Base-by-base conservation (phyloP, 768 basidiomycete genomes). In the Panaeolus cyanescens region DNA sequence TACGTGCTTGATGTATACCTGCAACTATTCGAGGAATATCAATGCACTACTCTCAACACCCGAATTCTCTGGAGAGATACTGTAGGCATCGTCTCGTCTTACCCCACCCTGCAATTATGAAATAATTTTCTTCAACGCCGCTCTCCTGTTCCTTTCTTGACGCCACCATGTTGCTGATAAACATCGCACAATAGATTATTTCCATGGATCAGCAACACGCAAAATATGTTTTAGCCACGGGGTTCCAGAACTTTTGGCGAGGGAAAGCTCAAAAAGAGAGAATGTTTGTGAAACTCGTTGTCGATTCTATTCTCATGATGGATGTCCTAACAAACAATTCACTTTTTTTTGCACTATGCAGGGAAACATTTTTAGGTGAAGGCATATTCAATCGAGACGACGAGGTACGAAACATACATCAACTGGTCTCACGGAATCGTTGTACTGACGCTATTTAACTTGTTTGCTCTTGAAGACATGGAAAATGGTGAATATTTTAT, bases 301-400 rank as follows among this genome's bases (percentile, higher is more conserved):
- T 28, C 30, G 10, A 50, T 10, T 30, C 19, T 28, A 30, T 58
- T 15, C 25, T 60, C 34, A 57, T n/a, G 22, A 31, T 22, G 17
- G 59, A 56, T 22, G 54, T 34, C 8, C 34, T 25, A 54, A 31
- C 33, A 20, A 55, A 13, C 39, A 53, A 31, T n/a, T 13, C 45
- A 30, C 25, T 50, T 55, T 59, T 13, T 59, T 10, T 25, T 31
- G 19, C 30, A 61, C 54, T 13, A 12, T 28, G 6, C 68, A 83
- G 83, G 82, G 79, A 83, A 63, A 78, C 77, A 9, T 87, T 90
- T 69, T 77, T 92, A n/a, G 91, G 91, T 3, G 78, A 83, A 63
- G 89, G 90, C 2, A 91, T 92, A 36, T 92, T 92, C 72, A 91
- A 91, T 64, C 81, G 89, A 15, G 90, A 91, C 70, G 90, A 88